Base-by-base conservation (phyloP, 257 asterid genomes). In the Salvia splendens region DNA sequence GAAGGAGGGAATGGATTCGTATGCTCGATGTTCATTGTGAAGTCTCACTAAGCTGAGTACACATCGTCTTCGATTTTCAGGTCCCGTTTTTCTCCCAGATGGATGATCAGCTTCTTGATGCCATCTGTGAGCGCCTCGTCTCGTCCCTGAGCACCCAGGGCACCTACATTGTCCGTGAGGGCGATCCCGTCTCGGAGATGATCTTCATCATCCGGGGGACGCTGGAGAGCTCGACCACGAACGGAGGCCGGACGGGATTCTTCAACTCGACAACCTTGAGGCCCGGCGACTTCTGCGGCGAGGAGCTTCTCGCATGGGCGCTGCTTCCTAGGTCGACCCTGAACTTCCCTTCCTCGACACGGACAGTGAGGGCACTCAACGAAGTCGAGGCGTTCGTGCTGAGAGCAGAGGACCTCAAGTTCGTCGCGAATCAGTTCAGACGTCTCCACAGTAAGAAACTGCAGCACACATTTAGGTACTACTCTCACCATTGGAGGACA, bases 361-460 rank as follows among this genome's bases (percentile, higher is more conserved):
- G 97, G 70, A 88, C 97, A 2, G 97, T 91, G n/a, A 77, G 51
- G 70, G 83, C 96, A 3, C 83, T 86, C 2, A 69, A 67, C 2
- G 97, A 91, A 76, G 97, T 88, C 1, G 97, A 91, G 69, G 93
- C 95, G 0, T 91, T 91, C 58, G 95, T 92, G 4, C 79, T 91
- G 16, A 53, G 85, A 69, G 95, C 97, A 1, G 97, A 86, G 56
- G 97, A 91, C 74, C 95, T 91, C 7, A 88, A 85, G 58, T 91
- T 86, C 24, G 97, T 91, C 0, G 95, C 97, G 0, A 84, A 85
- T 64, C 96, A 91, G 55, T 91, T 88, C 60, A 82, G 97, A 43
- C 92, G 97, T 0, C 89, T 91, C 15, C 96, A 91, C 15, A 91
- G 97, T 73, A 91, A 85, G 79, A 87, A 86, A 74, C 47, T 91